Evolutionary conservation across 495 filamentous ascomycete species (phyloP).

Genomic region (Poronia punctata): DNA sequence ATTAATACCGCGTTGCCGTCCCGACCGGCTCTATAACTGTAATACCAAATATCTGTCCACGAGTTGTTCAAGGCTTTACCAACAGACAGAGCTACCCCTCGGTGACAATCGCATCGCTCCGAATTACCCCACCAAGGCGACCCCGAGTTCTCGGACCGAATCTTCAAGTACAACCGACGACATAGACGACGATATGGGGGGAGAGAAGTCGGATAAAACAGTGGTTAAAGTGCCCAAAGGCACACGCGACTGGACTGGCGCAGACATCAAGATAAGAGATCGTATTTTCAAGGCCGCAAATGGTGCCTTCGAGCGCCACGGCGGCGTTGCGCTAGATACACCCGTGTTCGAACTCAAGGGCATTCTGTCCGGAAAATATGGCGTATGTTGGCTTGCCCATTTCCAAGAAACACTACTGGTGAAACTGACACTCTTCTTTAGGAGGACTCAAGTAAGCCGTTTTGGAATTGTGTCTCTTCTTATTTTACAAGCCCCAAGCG

Average conservation of each 20-base stretch:
- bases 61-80: neutral
- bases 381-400: constrained; percentile 32
- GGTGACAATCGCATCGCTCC: neutral
- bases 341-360: constrained; percentile 73
- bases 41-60: neutral
- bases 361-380: constrained; percentile 83
- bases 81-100: neutral
- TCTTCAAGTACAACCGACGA: neutral
- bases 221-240: constrained; percentile 18
- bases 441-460: constrained; percentile 84
- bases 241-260: constrained; percentile 45
- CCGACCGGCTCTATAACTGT: neutral
- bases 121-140: neutral
- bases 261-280: constrained; percentile 72
- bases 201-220: constrained; percentile 9
- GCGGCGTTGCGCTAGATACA: constrained; percentile 79
- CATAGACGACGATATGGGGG: neutral
- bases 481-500: constrained; percentile 69
- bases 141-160: no score
- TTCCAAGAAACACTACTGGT: no score
- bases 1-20: neutral
- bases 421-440: neutral
- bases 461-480: constrained; percentile 81
- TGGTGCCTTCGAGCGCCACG: constrained; percentile 80
- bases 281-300: constrained; percentile 78